Evolutionary conservation across 1,284 basidiomycete genomes (phyloP).

Genomic region (Austroboletus niveus): DNA sequence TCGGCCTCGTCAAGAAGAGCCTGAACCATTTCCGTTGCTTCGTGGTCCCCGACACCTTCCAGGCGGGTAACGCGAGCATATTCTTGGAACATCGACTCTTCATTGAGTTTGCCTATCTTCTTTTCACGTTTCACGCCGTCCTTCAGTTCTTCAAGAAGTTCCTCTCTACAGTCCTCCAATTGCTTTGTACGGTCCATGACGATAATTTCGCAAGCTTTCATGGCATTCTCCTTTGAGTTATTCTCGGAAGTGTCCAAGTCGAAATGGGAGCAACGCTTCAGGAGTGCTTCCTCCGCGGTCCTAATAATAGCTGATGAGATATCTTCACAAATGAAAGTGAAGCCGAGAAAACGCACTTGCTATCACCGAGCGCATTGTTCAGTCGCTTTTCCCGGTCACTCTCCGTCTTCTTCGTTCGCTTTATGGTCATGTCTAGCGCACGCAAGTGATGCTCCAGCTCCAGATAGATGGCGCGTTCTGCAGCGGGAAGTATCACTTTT

Average conservation of each 20-base stretch:
- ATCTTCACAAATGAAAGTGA: background rate
- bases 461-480: conserved; percentile 92
- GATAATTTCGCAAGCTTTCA: conserved; percentile 91
- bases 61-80: conserved; percentile 66
- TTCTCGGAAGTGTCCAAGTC: conserved; percentile 68
- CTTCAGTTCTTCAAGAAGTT: conserved; percentile 67
- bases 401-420: conserved; percentile 81
- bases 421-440: conserved; percentile 85
- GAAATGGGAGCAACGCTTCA: conserved; percentile 94
- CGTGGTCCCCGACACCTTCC: conserved; percentile 73
- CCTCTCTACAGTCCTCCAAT: conserved; percentile 74
- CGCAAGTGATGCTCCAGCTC: conserved; percentile 95
- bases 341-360: conserved; percentile 55
- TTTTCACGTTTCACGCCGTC: conserved; percentile 68
- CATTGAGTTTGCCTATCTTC: conserved; percentile 56
- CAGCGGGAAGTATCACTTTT: conserved; percentile 79
- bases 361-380: conserved; percentile 84
- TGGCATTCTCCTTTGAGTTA: conserved; percentile 59
- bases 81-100: conserved; percentile 79
- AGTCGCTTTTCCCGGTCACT: conserved; percentile 90
- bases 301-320: conserved; percentile 36
- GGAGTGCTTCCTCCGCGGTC: conserved; percentile 85
- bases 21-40: conserved; percentile 62
- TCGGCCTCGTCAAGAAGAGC: conserved; percentile 62
- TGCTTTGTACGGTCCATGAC: conserved; percentile 80